These are phyloP conservation scores for Leccinum disarticulatum DNA, from an alignment of 768 basidiomycete species.

Conservation along the genomic window DNA sequence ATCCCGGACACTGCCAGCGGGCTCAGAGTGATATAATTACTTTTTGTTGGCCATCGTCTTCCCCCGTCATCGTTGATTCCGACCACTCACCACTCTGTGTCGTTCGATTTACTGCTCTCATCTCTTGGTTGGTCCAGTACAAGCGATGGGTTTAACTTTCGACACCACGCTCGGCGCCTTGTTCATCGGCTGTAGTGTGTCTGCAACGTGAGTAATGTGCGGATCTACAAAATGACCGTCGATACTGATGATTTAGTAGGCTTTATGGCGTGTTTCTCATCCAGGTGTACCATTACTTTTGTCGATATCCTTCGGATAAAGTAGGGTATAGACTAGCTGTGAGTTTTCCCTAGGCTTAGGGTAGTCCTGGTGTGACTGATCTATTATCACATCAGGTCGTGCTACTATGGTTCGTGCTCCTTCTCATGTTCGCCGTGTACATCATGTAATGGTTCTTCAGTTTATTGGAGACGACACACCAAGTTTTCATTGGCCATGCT, in stretches of 20 bases:
- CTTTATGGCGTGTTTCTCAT: slow-evolving; percentile 47
- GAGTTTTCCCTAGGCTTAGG: slow-evolving; percentile 24
- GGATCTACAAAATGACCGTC: not conserved
- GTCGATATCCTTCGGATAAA: not conserved
- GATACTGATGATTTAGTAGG: slow-evolving; percentile 33
- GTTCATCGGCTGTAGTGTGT: slow-evolving; percentile 55
- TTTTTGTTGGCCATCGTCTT: slow-evolving; percentile 5
- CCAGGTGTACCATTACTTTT: not conserved
- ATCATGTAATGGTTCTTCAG: slow-evolving; percentile 28
- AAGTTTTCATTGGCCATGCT: slow-evolving; percentile 50
- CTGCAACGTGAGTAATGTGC: slow-evolving; percentile 34
- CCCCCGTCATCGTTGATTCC: slow-evolving; percentile 9
- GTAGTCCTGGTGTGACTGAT: not conserved
- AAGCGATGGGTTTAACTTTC: slow-evolving; percentile 28
- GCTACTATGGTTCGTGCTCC: slow-evolving; percentile 30
- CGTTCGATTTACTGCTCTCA: not conserved
- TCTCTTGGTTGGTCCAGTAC: slow-evolving; percentile 2
- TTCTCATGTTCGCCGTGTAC: not conserved
- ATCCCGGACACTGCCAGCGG: not conserved
- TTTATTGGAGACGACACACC: slow-evolving; percentile 47
- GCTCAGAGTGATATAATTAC: not conserved
- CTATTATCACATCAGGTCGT: slow-evolving; percentile 27
- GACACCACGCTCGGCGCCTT: slow-evolving; percentile 61
- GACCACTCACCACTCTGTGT: slow-evolving; percentile 1
- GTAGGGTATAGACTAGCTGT: slow-evolving; percentile 18